Evolutionary conservation across 768 basidiomycete genomes (phyloP), one percentile per base, ranked within the genome.

Genomic region (Leccinellum luteum): DNA sequence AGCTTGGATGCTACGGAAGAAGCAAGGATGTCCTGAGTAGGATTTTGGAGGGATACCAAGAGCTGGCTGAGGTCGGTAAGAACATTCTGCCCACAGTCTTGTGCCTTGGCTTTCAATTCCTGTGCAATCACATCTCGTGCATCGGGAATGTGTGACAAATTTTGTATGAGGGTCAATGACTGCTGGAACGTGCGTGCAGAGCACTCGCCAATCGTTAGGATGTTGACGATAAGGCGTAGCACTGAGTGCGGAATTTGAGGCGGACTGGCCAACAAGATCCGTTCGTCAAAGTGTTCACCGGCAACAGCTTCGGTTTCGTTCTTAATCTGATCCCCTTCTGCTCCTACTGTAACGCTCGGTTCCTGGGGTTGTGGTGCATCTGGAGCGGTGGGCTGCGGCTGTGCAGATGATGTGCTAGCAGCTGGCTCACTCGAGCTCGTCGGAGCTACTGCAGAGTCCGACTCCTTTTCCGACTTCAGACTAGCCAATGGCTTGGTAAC

Each of bases 201-300:
- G 68, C 96, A 98, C 77, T 99, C 97, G 45, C 97, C 97, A 19
- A 89, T 81, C n/a, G 97, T 98, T 60, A 99, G 78, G 64, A 98
- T 94, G 72, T 98, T 98, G 69, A 97, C 94, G 59, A 98, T 93
- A 35, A 94, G 83, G 35, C 91, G 87, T 25, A 98, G 80, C n/a
- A 90, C 86, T 4, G 84, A 71, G 52, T 90, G 84, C 7, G 95
- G 93, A 57, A 98, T 87, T 61, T 88, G 86, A 13, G 97, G 97
- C 17, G 91, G 86, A 52, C 81, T 83, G 12, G 86, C 78, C 14
- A 92, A 75, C 14, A 90, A 70, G n/a, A 77, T 69, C 55, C 78
- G 78, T 56, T 78, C 76, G 52, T 77, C 74, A 5, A 64, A 48
- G 28, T 65, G 68, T 47, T 69, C 68, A 3, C 54, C 57, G 0